Evolutionary conservation across 495 filamentous ascomycete genomes (phyloP), one percentile per base, ranked within the genome.

Genomic region (Paragyromitra xinjiangensis): DNA sequence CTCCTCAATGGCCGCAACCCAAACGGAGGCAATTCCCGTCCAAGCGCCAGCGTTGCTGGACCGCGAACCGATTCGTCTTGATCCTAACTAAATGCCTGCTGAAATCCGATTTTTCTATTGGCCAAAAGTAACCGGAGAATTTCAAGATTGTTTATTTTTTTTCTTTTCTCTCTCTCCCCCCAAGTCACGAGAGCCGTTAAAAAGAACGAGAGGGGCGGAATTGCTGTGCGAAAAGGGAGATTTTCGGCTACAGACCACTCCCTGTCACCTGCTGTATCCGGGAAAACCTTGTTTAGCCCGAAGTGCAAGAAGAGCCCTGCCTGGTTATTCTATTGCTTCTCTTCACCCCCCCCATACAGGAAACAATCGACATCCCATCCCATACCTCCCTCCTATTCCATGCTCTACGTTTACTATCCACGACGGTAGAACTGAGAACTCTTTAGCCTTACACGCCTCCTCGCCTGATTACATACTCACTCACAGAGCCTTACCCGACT

Each of bases 251-350:
- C 68, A 76, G 19, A 58, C n/a, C 55, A 7, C 55, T 58, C 66
- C 69, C 74, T 77, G 69, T 73, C 68, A 77, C 68, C 68, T 77
- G 39, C 73, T 73, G 48, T 61, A 51, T 73, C 71, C n/a, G 53
- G 68, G 61, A 26, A 37, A 64, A 37, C 53, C 68, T 76, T 76
- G 73, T 56, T 76, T 76, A 39, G 37, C 59, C 37, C 44, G 40
- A 64, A 55, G 16, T 39, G 58, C 45, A 58, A 71, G 29, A 34
- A 71, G 69, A 37, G 42, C 39, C 50, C 48, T 3, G 1, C 2
- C 12, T 48, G 44, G 29, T 34, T 34, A 34, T 34, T 51, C 14
- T 51, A 51, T 51, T 51, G 19, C 48, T 14, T 42, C 67, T 42
- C 12, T 24, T 26, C 50, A 11, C 44, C 56, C 26, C 66, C n/a